Percentiles rank a stretch among this genome's conserved stretches.
These are phyloP conservation scores for Aspergillus melleus DNA, from an alignment of 2,329 filamentous ascomycete genomes.

Conservation along the genomic window DNA sequence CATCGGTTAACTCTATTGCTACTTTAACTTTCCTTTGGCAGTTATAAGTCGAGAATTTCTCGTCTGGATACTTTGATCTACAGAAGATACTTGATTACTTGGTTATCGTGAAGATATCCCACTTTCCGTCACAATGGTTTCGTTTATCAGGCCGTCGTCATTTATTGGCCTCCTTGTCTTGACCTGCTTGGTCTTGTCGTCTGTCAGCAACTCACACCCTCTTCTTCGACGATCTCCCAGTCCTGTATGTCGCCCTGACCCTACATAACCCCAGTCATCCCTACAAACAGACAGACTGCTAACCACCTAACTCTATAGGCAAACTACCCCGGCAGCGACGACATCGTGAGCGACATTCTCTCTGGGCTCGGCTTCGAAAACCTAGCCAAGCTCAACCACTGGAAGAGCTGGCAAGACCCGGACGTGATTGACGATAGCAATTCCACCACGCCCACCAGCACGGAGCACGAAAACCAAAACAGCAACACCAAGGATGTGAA, in stretches of 20 bases:
- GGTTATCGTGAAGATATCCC: neutral
- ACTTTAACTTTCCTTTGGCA: neutral
- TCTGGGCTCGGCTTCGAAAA: slow-evolving; percentile 17
- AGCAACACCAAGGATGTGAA: neutral
- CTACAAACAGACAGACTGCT: neutral
- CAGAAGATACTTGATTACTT: neutral
- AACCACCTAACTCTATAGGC: slow-evolving; percentile 14
- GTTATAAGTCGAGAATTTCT: neutral
- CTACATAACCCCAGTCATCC: neutral
- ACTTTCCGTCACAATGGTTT: slow-evolving; percentile 6
- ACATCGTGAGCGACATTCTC: slow-evolving; percentile 19
- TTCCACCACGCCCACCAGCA: neutral
- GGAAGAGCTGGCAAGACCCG: slow-evolving; percentile 3
- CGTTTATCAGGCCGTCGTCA: slow-evolving; percentile 4
- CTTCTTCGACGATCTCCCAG: slow-evolving; percentile 7
- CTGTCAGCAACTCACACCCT: slow-evolving; percentile 7
- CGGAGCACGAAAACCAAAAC: neutral
- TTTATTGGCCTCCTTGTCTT: slow-evolving; percentile 7
- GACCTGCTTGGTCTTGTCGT: slow-evolving; percentile 4
- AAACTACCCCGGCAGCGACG: slow-evolving; percentile 21
- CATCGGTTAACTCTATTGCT: neutral
- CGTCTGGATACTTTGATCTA: neutral
- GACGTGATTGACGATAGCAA: slow-evolving; percentile 7
- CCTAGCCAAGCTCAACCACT: slow-evolving; percentile 6
- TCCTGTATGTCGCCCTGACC: slow-evolving; percentile 1